Base-by-base conservation (phyloP, 768 basidiomycete genomes). In the Mycena leptocephala region DNA sequence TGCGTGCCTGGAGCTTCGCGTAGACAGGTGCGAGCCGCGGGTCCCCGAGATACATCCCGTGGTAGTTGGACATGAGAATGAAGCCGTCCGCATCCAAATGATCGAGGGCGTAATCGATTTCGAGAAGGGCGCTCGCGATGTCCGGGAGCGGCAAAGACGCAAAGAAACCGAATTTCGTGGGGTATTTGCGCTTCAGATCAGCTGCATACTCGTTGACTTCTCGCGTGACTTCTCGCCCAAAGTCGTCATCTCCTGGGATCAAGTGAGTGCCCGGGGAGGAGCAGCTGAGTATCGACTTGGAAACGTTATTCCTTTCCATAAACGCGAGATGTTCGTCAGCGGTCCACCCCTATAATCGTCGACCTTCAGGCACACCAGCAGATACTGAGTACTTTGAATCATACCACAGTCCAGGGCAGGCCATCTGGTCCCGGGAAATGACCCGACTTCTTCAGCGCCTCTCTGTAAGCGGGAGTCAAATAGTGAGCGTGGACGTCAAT, bases 121-220 rank as follows among this genome's bases (percentile, higher is more conserved):
- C 72, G 10, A 74, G 46, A 5, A 74, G 66, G 59, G 30, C 26
- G 46, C 73, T 46, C 6, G 30, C 58, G 59, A 74, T 68, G 48
- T 74, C 73, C 16, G 73, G 65, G 11, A 74, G 66, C 16, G 73
- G 66, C 33, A 74, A 46, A 2, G 73, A 74, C 37, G 66, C 72
- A n/a, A 74, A 74, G 59, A 74, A 74, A 0, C 73, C 73, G 24
- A 74, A 68, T 20, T 63, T 67, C 10, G 66, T 22, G 22, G 73
- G 73, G 41, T 68, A 32, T 46, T 74, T 68, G 46, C 65, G 73
- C 43, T 74, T 68, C 18, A 68, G 46, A 5, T 61, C 66, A 28
- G 73, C 73, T 10, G 73, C 73, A 37, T 39, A 74, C 32, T 67
- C 73, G 46, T 74, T 74, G n/a, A 62, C 26, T 51, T 74, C 73